phyloP scores from a whole-genome alignment of 257 asterid genomes.

The Striga asiatica region DNA sequence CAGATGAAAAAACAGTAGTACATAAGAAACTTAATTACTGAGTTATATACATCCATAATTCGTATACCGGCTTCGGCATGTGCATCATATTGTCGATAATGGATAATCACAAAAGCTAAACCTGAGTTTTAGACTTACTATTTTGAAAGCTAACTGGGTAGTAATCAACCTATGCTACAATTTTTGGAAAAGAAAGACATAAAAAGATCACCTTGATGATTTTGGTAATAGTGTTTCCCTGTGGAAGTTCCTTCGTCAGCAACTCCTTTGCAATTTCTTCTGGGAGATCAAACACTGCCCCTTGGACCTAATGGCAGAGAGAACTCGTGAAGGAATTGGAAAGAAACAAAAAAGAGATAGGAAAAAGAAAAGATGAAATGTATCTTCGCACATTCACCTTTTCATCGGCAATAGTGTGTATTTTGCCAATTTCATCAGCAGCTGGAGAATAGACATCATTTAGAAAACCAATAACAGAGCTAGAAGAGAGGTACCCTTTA shows the following conservation, averaged over 20 bases:
- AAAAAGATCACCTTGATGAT: conserved; percentile 36
- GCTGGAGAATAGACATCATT: conserved; percentile 68
- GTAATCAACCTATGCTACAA: background rate
- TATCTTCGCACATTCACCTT: conserved; percentile 22
- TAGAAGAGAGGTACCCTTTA: conserved; percentile 59
- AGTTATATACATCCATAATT: too few species aligned
- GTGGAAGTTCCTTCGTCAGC: conserved; percentile 51
- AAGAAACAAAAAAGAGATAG: background rate
- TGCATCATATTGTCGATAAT: background rate
- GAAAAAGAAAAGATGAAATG: background rate
- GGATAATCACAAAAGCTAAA: background rate
- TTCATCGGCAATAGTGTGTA: conserved; percentile 57
- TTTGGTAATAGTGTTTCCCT: conserved; percentile 66
- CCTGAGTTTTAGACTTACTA: too few species aligned
- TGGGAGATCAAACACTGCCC: conserved; percentile 84
- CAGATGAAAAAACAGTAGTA: too few species aligned
- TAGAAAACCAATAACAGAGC: conserved; percentile 74
- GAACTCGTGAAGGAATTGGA: background rate
- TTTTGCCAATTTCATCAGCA: conserved; percentile 73
- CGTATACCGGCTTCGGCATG: too few species aligned
- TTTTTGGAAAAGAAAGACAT: background rate
- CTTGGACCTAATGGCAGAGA: conserved; percentile 44
- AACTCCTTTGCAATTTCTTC: conserved; percentile 79
- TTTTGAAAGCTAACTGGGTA: background rate
- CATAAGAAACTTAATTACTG: too few species aligned